phyloP scores from a whole-genome alignment of 164 flowering plant genomes.

The Buxus sempervirens region DNA sequence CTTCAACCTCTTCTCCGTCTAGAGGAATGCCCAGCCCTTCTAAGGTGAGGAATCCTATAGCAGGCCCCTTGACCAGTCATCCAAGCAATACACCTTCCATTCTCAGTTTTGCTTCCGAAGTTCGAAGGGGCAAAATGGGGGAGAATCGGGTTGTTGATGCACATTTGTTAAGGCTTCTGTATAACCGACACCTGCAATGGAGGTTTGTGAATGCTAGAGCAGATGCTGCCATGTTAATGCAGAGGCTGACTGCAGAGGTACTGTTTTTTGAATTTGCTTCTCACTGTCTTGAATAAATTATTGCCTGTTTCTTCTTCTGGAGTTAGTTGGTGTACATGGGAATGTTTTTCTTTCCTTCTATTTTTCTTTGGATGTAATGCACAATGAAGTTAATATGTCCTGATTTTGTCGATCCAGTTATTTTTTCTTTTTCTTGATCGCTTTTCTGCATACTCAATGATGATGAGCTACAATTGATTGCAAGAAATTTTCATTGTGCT shows the following conservation, averaged over 20 bases:
- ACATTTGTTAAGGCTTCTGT: constrained; percentile 57
- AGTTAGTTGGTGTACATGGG: neutral
- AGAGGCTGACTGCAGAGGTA: constrained; percentile 72
- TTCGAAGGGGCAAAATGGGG: constrained; percentile 62
- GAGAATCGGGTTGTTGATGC: constrained; percentile 63
- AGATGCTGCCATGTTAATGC: constrained; percentile 48
- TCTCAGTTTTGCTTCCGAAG: constrained; percentile 56
- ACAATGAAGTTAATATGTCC: too few relatives aligned
- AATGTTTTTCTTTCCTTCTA: neutral
- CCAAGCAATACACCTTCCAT: constrained; percentile 40
- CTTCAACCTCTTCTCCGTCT: constrained; percentile 34
- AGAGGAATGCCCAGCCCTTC: constrained; percentile 66
- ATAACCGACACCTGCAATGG: constrained; percentile 84
- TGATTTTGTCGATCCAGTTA: too few relatives aligned
- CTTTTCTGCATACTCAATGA: too few relatives aligned
- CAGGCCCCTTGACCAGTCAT: constrained; percentile 23
- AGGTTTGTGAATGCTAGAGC: constrained; percentile 76
- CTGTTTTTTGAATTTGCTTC: constrained; percentile 4
- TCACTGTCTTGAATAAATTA: neutral
- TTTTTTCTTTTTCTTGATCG: too few relatives aligned
- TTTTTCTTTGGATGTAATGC: too few relatives aligned
- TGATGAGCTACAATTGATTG: too few relatives aligned
- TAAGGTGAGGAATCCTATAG: constrained; percentile 38
- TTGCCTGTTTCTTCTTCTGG: neutral
- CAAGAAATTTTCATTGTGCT: too few relatives aligned